Percentiles rank a stretch among this genome's conserved stretches.
Conservation (phyloP, 306 rosid species). For the Mucuna pruriens region DNA sequence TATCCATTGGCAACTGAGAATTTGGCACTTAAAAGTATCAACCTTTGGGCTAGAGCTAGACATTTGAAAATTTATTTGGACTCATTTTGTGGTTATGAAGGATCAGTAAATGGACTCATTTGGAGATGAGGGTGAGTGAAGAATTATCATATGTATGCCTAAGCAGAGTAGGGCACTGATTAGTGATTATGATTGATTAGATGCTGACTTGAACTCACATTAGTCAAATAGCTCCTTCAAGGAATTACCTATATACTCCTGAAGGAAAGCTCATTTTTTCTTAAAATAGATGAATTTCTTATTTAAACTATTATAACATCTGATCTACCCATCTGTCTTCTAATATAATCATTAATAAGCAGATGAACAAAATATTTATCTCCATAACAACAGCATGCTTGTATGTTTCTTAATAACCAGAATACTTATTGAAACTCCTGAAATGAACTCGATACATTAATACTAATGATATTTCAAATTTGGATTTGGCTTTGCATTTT, state of each 20-base stretch:
- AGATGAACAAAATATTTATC: background rate
- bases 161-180: background rate
- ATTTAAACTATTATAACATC: background rate
- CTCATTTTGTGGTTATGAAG: background rate
- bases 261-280: background rate
- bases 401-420: constrained; percentile 9
- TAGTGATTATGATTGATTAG: constrained; percentile 25
- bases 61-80: background rate
- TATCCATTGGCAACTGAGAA: background rate
- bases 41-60: background rate
- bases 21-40: background rate
- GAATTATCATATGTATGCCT: background rate
- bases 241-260: constrained; percentile 1
- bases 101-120: background rate
- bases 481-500: constrained; percentile 17
- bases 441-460: background rate
- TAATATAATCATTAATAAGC: background rate
- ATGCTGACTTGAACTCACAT: background rate
- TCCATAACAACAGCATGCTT: background rate
- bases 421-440: background rate
- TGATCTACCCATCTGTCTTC: constrained; percentile 8
- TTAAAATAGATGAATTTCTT: background rate
- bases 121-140: constrained; percentile 1
- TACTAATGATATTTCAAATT: constrained; percentile 17
- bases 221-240: background rate